phyloP scores from a whole-genome alignment of 495 filamentous ascomycete genomes.

The Bacidia gigantensis region DNA sequence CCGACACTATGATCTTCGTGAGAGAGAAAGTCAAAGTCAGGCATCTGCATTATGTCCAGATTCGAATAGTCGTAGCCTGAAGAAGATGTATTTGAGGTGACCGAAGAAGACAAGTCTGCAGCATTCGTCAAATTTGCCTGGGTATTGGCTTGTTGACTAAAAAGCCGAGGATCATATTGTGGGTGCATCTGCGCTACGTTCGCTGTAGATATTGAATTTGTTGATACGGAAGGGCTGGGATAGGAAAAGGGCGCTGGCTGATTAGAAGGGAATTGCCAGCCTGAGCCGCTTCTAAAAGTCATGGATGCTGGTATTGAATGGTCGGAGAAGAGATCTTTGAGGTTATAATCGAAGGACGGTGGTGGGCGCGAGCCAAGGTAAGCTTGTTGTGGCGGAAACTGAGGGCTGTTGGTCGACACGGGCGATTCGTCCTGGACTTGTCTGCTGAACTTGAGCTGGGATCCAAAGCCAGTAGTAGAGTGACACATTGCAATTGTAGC shows the following conservation, averaged over 20 bases:
- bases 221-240: conserved; percentile 15
- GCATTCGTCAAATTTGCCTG: conserved; percentile 20
- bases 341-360: conserved; percentile 52
- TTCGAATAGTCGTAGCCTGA: conserved; percentile 20
- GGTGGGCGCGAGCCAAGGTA: conserved; percentile 16
- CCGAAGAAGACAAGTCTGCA: conserved; percentile 21
- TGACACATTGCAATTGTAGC: conserved; percentile 87
- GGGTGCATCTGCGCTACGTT: background rate
- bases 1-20: conserved; percentile 19
- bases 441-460: conserved; percentile 26
- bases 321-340: conserved; percentile 39
- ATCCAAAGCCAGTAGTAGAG: conserved; percentile 67
- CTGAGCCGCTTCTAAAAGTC: conserved; percentile 3
- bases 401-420: conserved; percentile 5
- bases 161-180: background rate
- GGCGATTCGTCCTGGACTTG: conserved; percentile 12
- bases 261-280: conserved; percentile 9
- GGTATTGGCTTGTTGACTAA: background rate
- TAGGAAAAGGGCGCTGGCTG: conserved; percentile 28
- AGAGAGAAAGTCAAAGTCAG: conserved; percentile 19
- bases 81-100: conserved; percentile 18
- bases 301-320: conserved; percentile 6
- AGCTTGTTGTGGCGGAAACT: conserved; percentile 9
- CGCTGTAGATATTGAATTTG: background rate
- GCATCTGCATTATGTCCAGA: conserved; percentile 17